Base-by-base conservation (phyloP, 495 filamentous ascomycete genomes). In the Bathelium albidoporum region DNA sequence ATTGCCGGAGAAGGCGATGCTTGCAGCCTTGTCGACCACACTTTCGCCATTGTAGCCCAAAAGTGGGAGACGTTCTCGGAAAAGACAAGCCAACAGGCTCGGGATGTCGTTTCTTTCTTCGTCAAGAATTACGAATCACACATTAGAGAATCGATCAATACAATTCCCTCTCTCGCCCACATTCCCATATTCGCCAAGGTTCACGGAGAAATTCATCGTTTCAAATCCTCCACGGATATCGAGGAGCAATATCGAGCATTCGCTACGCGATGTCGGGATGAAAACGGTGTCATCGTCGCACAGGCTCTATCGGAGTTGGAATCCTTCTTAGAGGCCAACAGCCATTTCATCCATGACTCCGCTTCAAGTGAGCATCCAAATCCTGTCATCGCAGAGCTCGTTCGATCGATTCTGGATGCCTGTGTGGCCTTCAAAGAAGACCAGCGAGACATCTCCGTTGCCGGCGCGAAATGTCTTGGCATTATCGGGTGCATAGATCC, bases 401-500 rank as follows among this genome's bases (percentile, higher is more conserved):
- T 84, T 28, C 83, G 91, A 60, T 84, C 87, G 22, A 76, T 99
- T 60, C 82, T 99, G 24, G 90, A 97, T 71, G 90, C 88, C 52
- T 86, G 83, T 60, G 82, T 91, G 53, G 88, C 87, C 65, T 93
- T 90, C 71, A 89, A 85, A 62, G 83, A 85, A 59, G 82, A 79
- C 31, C 82, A 87, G 49, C 69, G 79, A 14, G 80, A 81, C 26
- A 89, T 96, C 44, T 79, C 85, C 60, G 75, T 82, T n/a, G 77
- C 95, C 29, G 88, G 87, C 59, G 86, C 89, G 22, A 83, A 84
- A 68, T 92, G 89, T 64, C 74, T 97, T 31, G 94, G 94, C 11
- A 79, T 94, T 43, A 84, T 97, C 55, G 94, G 94, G 22, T 96
- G 90, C 68, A 76, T 97, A 26, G 94, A 97, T 75, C 87, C 94